Evolutionary conservation across 2,329 filamentous ascomycete genomes (phyloP).

Genomic region (Grosmannia serpens): DNA sequence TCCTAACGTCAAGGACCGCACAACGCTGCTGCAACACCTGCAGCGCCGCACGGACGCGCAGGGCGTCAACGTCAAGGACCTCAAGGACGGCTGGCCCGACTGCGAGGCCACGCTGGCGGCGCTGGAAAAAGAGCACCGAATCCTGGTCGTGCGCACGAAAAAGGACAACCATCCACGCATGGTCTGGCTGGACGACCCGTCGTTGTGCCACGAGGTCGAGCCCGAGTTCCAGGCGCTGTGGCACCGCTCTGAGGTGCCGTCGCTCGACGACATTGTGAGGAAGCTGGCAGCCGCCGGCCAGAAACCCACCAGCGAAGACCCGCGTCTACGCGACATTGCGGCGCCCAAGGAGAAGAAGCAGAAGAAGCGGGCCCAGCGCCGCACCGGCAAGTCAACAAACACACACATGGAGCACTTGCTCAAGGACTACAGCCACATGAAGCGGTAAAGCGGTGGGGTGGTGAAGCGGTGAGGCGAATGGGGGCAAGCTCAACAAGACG

Average conservation of each 20-base stretch:
- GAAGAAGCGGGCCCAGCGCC: slow-evolving; percentile 55
- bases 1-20: slow-evolving; percentile 62
- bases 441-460: slow-evolving; percentile 28
- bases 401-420: slow-evolving; percentile 75
- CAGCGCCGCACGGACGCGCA: slow-evolving; percentile 72
- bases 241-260: slow-evolving; percentile 68
- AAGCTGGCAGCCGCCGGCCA: slow-evolving; percentile 68
- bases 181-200: slow-evolving; percentile 82
- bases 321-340: slow-evolving; percentile 43
- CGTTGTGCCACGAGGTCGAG: slow-evolving; percentile 64
- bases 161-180: slow-evolving; percentile 81
- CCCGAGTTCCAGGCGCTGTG: slow-evolving; percentile 75
- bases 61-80: slow-evolving; percentile 73
- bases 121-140: slow-evolving; percentile 65
- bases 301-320: slow-evolving; percentile 75
- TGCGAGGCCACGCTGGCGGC: slow-evolving; percentile 68
- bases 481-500: not conserved
- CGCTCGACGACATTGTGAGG: slow-evolving; percentile 62
- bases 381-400: slow-evolving; percentile 74
- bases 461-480: no score
- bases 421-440: slow-evolving; percentile 53
- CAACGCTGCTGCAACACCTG: slow-evolving; percentile 68
- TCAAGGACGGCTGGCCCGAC: slow-evolving; percentile 91
- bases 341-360: slow-evolving; percentile 57
- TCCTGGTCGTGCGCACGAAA: slow-evolving; percentile 80